These are phyloP conservation scores for Amauroascus niger DNA, from an alignment of 2,329 filamentous ascomycete genomes.

Conservation along the genomic window DNA sequence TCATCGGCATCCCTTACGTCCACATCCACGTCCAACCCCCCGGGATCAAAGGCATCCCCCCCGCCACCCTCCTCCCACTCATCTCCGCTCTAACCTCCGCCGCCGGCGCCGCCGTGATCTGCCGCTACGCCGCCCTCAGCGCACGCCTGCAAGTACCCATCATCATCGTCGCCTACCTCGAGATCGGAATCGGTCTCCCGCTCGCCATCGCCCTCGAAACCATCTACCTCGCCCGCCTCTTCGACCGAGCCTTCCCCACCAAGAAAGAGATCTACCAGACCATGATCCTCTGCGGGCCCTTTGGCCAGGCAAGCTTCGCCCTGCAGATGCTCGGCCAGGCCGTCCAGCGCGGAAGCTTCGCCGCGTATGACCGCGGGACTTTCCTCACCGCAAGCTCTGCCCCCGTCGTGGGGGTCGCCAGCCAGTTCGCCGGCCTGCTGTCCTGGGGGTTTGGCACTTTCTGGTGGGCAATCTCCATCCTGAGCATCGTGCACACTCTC, in stretches of 20 bases:
- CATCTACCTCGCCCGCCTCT: slow-evolving; percentile 29
- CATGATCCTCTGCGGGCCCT: slow-evolving; percentile 37
- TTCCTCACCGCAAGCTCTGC: slow-evolving; percentile 30
- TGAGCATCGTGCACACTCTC: slow-evolving; percentile 27
- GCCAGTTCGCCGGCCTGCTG: slow-evolving; percentile 32
- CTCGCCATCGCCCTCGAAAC: slow-evolving; percentile 27
- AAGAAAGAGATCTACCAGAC: slow-evolving; percentile 27
- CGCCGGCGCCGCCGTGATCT: slow-evolving; percentile 32
- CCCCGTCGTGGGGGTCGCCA: slow-evolving; percentile 25
- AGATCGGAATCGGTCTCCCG: slow-evolving; percentile 29
- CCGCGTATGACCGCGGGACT: slow-evolving; percentile 25
- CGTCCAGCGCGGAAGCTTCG: slow-evolving; percentile 26
- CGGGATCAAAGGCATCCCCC: slow-evolving; percentile 28
- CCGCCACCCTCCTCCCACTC: slow-evolving; percentile 31
- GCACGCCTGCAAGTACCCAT: slow-evolving; percentile 29
- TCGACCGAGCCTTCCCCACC: slow-evolving; percentile 21
- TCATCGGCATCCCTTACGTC: slow-evolving; percentile 27
- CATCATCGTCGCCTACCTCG: slow-evolving; percentile 36
- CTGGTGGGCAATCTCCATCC: slow-evolving; percentile 36
- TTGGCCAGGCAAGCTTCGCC: slow-evolving; percentile 34
- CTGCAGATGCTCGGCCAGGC: slow-evolving; percentile 32
- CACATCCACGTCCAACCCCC: slow-evolving; percentile 31
- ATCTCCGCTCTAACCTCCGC: slow-evolving; percentile 35
- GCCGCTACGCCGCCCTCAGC: slow-evolving; percentile 22
- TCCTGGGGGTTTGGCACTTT: slow-evolving; percentile 36